Conservation (phyloP, 768 basidiomycete species). For the Termitomyces sp. region DNA sequence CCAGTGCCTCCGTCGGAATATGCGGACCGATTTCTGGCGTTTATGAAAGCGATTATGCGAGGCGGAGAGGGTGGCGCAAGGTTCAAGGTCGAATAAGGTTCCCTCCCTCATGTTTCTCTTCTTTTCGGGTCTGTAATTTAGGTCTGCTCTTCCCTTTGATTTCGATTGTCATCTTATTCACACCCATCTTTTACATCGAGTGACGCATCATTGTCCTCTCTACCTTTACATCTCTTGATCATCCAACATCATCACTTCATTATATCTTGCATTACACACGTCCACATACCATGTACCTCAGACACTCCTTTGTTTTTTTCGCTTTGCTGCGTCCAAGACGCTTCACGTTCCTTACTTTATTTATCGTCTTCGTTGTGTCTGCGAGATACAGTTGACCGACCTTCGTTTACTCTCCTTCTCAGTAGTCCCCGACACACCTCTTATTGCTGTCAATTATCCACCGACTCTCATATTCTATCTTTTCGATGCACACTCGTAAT, state of each 20-base stretch:
- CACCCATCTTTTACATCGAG: not conserved
- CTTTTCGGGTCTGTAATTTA: not conserved
- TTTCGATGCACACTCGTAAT: not conserved
- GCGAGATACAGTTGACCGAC: not conserved
- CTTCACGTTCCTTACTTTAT: slow-evolving; percentile 9
- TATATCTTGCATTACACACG: not conserved
- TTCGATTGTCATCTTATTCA: not conserved
- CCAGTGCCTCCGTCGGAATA: slow-evolving; percentile 88
- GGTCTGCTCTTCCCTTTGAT: not conserved
- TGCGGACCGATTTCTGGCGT: slow-evolving; percentile 80
- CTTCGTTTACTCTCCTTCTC: not conserved
- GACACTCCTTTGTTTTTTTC: slow-evolving; percentile 10
- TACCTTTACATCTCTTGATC: not conserved
- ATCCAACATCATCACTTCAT: not conserved
- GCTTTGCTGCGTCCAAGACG: slow-evolving; percentile 1
- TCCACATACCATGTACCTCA: not conserved
- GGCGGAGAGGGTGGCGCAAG: slow-evolving; percentile 62
- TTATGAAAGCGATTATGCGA: slow-evolving; percentile 82
- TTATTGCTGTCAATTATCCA: slow-evolving; percentile 9
- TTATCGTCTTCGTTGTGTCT: not conserved
- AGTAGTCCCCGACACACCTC: not conserved
- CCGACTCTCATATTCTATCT: not conserved
- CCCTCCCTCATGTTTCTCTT: not conserved
- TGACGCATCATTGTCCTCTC: not conserved
- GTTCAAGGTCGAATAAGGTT: slow-evolving; percentile 30